Percentiles rank a stretch among this genome's conserved stretches.
These are phyloP conservation scores for Collybia nuda DNA, from an alignment of 768 basidiomycete species.

Conservation along the genomic window DNA sequence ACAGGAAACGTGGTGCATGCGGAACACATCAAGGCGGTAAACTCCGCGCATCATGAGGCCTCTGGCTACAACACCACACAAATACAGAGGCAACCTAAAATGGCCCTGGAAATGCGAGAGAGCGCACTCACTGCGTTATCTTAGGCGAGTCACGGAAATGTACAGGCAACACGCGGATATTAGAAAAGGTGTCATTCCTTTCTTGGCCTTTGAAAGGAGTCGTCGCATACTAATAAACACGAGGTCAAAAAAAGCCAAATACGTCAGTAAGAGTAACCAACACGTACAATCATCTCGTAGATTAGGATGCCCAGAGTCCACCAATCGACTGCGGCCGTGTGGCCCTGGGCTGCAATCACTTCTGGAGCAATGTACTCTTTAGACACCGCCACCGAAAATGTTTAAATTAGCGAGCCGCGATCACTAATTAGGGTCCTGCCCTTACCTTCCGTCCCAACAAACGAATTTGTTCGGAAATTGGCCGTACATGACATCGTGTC, in stretches of 20 bases:
- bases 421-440: constrained; percentile 15
- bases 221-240: constrained; percentile 77
- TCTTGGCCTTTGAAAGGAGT: constrained; percentile 98
- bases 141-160: constrained; percentile 85
- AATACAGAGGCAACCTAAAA: constrained; percentile 21
- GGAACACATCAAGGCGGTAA: constrained; percentile 19
- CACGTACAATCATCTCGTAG: constrained; percentile 97
- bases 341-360: constrained; percentile 94
- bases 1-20: constrained; percentile 5
- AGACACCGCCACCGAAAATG: constrained; percentile 23
- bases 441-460: constrained; percentile 97
- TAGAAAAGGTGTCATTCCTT: constrained; percentile 94
- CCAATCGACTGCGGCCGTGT: constrained; percentile 99
- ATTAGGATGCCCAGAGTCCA: constrained; percentile 98
- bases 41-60: constrained; percentile 22
- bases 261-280: constrained; percentile 32
- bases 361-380: constrained; percentile 99
- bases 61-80: neutral
- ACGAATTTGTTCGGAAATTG: constrained; percentile 97
- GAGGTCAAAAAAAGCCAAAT: constrained; percentile 23
- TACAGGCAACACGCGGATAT: constrained; percentile 86
- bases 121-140: constrained; percentile 61
- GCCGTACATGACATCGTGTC: constrained; percentile 98
- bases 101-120: neutral
- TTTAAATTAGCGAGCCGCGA: constrained; percentile 21